A percentile compares a stretch with the other conserved stretches of the same genome.
These are phyloP conservation scores for Rhodotorula glutinis DNA, from an alignment of 1,284 basidiomycete species.

Conservation along the genomic window DNA sequence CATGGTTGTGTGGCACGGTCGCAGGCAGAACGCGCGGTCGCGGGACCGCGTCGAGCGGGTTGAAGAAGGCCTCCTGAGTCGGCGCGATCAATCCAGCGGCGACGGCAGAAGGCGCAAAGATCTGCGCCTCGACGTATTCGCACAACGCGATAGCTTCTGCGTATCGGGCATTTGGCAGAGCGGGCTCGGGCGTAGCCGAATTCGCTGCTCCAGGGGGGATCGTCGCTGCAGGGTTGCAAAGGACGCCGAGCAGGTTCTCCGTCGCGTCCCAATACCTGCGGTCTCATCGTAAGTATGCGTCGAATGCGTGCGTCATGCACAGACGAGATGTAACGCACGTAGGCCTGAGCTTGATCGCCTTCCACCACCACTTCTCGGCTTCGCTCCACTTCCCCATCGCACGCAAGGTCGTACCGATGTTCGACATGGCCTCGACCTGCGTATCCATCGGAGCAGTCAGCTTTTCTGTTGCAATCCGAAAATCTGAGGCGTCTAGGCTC, in stretches of 20 bases:
- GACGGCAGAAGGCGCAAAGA: slow-evolving; percentile 35
- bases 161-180: slow-evolving; percentile 43
- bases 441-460: neutral
- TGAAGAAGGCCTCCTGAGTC: slow-evolving; percentile 5
- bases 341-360: slow-evolving; percentile 52
- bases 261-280: slow-evolving; percentile 46
- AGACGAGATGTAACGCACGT: slow-evolving; percentile 46
- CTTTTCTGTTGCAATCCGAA: neutral
- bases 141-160: slow-evolving; percentile 50
- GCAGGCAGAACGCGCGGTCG: slow-evolving; percentile 41
- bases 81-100: slow-evolving; percentile 1
- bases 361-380: slow-evolving; percentile 54
- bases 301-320: neutral
- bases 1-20: slow-evolving; percentile 47
- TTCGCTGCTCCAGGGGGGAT: slow-evolving; percentile 4
- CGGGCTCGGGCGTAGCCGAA: neutral
- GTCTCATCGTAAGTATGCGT: neutral
- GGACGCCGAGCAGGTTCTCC: slow-evolving; percentile 52
- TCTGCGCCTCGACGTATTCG: slow-evolving; percentile 46
- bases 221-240: slow-evolving; percentile 46
- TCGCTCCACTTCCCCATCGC: slow-evolving; percentile 50
- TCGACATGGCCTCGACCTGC: slow-evolving; percentile 56
- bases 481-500: slow-evolving; percentile 7
- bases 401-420: slow-evolving; percentile 56
- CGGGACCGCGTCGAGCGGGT: slow-evolving; percentile 16